phyloP scores from a whole-genome alignment of 306 rosid genomes.

The Chamaecrista fasciculata region DNA sequence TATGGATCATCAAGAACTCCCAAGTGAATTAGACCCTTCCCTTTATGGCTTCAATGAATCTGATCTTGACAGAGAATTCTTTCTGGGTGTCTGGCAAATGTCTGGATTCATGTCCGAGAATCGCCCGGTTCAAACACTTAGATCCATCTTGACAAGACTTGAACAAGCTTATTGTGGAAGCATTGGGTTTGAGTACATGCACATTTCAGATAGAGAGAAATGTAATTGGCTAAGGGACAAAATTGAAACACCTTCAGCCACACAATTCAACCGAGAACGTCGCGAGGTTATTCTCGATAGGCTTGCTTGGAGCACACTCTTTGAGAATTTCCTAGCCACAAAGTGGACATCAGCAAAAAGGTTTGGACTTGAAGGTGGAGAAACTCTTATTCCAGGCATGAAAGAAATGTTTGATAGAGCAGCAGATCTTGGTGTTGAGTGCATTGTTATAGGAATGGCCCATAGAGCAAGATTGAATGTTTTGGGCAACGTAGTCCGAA shows the following conservation, averaged over 20 bases:
- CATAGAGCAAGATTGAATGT: constrained; percentile 93
- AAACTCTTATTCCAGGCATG: constrained; percentile 92
- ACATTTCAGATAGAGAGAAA: constrained; percentile 73
- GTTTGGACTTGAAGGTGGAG: constrained; percentile 96
- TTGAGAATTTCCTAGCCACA: constrained; percentile 90
- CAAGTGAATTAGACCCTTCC: constrained; percentile 68
- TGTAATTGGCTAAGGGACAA: constrained; percentile 91
- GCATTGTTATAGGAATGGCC: constrained; percentile 93
- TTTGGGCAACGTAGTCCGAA: constrained; percentile 86
- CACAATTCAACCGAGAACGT: constrained; percentile 62
- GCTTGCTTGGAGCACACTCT: constrained; percentile 91
- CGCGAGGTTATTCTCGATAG: constrained; percentile 86
- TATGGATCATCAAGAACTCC: constrained; percentile 59
- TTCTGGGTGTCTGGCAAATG: constrained; percentile 85
- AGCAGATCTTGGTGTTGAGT: constrained; percentile 86
- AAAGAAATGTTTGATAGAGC: constrained; percentile 93
- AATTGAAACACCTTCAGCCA: constrained; percentile 76
- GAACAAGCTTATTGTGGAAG: constrained; percentile 94
- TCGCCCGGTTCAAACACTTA: constrained; percentile 79
- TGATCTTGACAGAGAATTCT: constrained; percentile 94
- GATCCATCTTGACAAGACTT: constrained; percentile 80
- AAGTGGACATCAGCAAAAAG: constrained; percentile 93
- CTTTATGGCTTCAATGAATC: constrained; percentile 82
- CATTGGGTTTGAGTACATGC: constrained; percentile 93
- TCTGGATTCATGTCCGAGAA: constrained; percentile 88